Evolutionary conservation across 768 basidiomycete genomes (phyloP).

Genomic region (Chlorophyllum brunneum): DNA sequence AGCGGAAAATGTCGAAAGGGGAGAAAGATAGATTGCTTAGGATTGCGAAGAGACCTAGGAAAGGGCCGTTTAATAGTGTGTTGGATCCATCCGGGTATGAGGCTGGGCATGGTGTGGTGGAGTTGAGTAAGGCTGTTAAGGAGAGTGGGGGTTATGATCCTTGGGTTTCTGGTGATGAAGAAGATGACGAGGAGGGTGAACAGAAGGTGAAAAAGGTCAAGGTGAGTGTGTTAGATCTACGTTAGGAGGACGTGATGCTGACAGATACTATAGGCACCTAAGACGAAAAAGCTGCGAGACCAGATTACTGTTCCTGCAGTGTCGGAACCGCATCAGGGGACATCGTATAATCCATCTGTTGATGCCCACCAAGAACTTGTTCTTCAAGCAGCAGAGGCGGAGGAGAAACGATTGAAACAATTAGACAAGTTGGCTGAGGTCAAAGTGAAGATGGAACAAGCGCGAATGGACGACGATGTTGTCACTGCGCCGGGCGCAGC

Average conservation of each 20-base stretch:
- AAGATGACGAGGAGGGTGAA: conserved; percentile 35
- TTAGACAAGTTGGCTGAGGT: conserved; percentile 49
- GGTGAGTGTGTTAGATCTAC: conserved; percentile 30
- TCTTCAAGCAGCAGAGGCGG: conserved; percentile 59
- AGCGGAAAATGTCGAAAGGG: conserved; percentile 38
- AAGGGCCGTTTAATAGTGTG: conserved; percentile 69
- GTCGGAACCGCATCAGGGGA: conserved; percentile 70
- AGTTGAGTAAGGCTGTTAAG: conserved; percentile 66
- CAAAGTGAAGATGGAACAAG: conserved; percentile 53
- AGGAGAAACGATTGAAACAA: conserved; percentile 53
- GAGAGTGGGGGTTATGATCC: conserved; percentile 64
- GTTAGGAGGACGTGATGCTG: neutral
- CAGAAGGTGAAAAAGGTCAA: conserved; percentile 49
- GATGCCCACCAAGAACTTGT: conserved; percentile 72
- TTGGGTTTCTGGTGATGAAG: conserved; percentile 42
- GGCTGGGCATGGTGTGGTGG: conserved; percentile 60
- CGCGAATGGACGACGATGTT: conserved; percentile 31
- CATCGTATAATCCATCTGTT: conserved; percentile 85
- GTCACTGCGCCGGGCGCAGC: conserved; percentile 36
- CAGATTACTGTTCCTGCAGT: conserved; percentile 65
- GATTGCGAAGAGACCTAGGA: conserved; percentile 68
- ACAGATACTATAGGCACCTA: conserved; percentile 40
- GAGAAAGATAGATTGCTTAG: conserved; percentile 75
- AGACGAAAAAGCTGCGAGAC: conserved; percentile 40
- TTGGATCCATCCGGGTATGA: conserved; percentile 67